Evolutionary conservation across 2,329 filamentous ascomycete species (phyloP).

Genomic region (Trichoderma endophyticum): DNA sequence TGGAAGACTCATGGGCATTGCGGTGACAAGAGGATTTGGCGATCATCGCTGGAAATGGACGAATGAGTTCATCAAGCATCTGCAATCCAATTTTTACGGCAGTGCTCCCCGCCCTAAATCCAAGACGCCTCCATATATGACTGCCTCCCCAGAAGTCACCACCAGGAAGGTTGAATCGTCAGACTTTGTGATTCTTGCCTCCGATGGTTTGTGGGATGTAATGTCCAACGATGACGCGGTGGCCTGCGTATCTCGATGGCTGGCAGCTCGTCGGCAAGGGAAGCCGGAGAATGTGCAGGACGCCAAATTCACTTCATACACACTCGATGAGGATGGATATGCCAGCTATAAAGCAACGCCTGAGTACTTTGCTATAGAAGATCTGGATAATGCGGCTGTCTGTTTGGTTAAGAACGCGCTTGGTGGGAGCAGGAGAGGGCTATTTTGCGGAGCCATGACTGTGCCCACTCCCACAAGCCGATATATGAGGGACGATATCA

Average conservation of each 20-base stretch:
- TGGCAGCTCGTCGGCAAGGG: slow-evolving; percentile 19
- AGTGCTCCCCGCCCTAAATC: slow-evolving; percentile 39
- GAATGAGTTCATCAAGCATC: slow-evolving; percentile 36
- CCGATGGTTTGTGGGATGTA: slow-evolving; percentile 21
- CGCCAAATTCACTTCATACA: slow-evolving; percentile 15
- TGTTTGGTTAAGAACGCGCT: slow-evolving; percentile 79
- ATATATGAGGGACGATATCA: slow-evolving; percentile 67
- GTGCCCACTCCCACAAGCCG: slow-evolving; percentile 68
- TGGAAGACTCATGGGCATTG: slow-evolving; percentile 60
- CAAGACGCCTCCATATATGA: slow-evolving; percentile 26
- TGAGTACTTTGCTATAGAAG: slow-evolving; percentile 69
- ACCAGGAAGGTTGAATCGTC: neutral
- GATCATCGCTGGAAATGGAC: slow-evolving; percentile 68
- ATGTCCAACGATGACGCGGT: slow-evolving; percentile 21
- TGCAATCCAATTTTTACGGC: slow-evolving; percentile 47
- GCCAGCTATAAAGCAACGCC: slow-evolving; percentile 27
- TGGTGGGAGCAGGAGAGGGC: slow-evolving; percentile 70
- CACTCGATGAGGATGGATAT: slow-evolving; percentile 24
- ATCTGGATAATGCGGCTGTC: slow-evolving; percentile 72
- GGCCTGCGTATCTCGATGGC: slow-evolving; percentile 19
- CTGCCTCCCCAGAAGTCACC: slow-evolving; percentile 17
- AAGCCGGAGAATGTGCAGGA: slow-evolving; percentile 26
- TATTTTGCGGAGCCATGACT: slow-evolving; percentile 70
- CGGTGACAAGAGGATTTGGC: slow-evolving; percentile 64
- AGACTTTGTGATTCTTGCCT: slow-evolving; percentile 23